These are phyloP conservation scores for Polyporus arcularius DNA, from an alignment of 768 basidiomycete genomes.

Conservation along the genomic window DNA sequence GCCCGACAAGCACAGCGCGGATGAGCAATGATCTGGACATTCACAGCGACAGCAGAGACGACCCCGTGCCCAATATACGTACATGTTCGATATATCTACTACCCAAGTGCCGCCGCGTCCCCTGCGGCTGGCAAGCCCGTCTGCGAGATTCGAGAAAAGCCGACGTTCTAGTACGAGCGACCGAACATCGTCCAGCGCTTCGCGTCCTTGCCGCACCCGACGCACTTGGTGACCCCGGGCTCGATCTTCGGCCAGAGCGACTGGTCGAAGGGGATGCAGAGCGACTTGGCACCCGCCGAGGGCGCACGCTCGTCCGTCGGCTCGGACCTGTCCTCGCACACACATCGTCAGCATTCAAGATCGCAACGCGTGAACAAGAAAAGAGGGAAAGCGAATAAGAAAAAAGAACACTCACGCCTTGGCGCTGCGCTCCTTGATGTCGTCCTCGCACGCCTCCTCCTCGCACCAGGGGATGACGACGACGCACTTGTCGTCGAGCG, in stretches of 20 bases:
- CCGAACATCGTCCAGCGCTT: constrained; percentile 99
- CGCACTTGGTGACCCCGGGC: constrained; percentile 85
- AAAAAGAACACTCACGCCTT: constrained; percentile 61
- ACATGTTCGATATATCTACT: neutral
- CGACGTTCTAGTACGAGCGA: constrained; percentile 63
- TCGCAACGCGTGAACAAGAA: too few species aligned
- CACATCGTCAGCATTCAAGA: constrained; percentile 1
- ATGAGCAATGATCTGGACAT: neutral
- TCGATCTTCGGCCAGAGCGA: constrained; percentile 77
- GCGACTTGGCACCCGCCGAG: constrained; percentile 95
- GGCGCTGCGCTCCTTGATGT: constrained; percentile 94
- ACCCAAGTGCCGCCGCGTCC: neutral
- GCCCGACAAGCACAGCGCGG: too few species aligned
- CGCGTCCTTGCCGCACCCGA: constrained; percentile 83
- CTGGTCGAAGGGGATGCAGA: constrained; percentile 97
- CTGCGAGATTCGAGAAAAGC: neutral
- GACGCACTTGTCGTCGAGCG: constrained; percentile 85
- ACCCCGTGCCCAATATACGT: neutral
- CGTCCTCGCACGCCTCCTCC: constrained; percentile 89
- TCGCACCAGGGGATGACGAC: constrained; percentile 97
- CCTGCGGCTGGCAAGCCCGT: neutral
- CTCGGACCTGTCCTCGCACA: constrained; percentile 57
- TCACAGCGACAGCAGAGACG: neutral
- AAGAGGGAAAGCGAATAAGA: too few species aligned
- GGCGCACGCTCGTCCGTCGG: constrained; percentile 94